A percentile compares a stretch with the other conserved stretches of the same genome.
phyloP scores from a whole-genome alignment of 345 rosid species.

The Gossypium sturtianum region DNA sequence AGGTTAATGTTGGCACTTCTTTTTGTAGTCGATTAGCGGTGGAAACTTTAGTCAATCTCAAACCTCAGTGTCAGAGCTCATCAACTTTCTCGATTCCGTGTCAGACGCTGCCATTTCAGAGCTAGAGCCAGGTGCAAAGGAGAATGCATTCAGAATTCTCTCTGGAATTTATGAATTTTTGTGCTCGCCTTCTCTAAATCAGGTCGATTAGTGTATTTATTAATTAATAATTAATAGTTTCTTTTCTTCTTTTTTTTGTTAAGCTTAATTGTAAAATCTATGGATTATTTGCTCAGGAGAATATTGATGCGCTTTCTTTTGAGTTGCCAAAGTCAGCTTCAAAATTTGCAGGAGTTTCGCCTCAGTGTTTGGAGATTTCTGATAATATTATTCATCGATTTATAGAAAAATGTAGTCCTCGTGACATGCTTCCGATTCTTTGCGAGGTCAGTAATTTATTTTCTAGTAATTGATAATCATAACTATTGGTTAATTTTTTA shows the following conservation, averaged over 20 bases:
- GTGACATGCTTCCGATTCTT: constrained; percentile 80
- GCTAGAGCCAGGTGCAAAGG: constrained; percentile 26
- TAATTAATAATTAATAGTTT: neutral
- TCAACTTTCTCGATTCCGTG: constrained; percentile 40
- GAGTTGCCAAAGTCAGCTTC: constrained; percentile 64
- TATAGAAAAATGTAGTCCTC: constrained; percentile 54
- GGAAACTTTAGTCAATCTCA: constrained; percentile 38
- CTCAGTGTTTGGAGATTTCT: constrained; percentile 40
- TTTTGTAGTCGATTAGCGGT: constrained; percentile 33
- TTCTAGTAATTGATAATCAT: neutral
- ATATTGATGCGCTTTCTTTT: constrained; percentile 64
- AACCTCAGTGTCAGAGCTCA: constrained; percentile 39
- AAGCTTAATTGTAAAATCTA: constrained; percentile 4
- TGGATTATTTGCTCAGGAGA: constrained; percentile 33
- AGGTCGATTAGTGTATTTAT: constrained; percentile 30
- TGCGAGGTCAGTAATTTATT: constrained; percentile 51
- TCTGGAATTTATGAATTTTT: constrained; percentile 29
- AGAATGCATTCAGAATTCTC: constrained; percentile 40
- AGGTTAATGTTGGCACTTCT: neutral
- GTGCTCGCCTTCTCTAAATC: constrained; percentile 43
- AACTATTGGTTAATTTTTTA: neutral
- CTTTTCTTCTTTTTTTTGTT: neutral
- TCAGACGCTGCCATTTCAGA: constrained; percentile 26
- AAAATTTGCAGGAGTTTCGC: constrained; percentile 50
- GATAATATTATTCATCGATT: constrained; percentile 44